A percentile compares a stretch with the other conserved stretches of the same genome.
These are phyloP conservation scores for Claviceps cyperi DNA, from an alignment of 2,329 filamentous ascomycete genomes.

Conservation along the genomic window DNA sequence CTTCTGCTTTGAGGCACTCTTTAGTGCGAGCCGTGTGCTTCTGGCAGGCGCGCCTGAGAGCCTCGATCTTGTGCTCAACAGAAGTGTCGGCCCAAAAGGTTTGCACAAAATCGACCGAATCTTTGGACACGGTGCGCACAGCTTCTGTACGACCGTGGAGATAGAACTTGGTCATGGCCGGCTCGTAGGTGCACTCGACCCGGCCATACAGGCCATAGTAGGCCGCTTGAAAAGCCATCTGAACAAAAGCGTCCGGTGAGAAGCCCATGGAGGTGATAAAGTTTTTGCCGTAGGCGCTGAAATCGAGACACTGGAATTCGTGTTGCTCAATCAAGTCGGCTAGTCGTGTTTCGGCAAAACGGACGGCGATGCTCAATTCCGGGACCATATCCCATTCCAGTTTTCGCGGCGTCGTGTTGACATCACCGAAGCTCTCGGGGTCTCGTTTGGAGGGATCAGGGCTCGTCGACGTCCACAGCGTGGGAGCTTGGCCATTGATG, in stretches of 20 bases:
- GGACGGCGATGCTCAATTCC: slow-evolving; percentile 76
- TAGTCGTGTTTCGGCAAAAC: slow-evolving; percentile 87
- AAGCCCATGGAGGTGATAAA: slow-evolving; percentile 97
- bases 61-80: slow-evolving; percentile 68
- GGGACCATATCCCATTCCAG: slow-evolving; percentile 96
- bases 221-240: slow-evolving; percentile 97
- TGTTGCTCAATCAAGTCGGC: slow-evolving; percentile 94
- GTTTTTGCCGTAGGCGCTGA: slow-evolving; percentile 81
- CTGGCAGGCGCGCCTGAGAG: slow-evolving; percentile 68
- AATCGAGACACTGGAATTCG: slow-evolving; percentile 87
- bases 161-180: slow-evolving; percentile 93
- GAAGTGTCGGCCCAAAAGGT: slow-evolving; percentile 92
- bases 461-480: slow-evolving; percentile 77
- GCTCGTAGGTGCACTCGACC: slow-evolving; percentile 91
- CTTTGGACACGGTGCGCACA: slow-evolving; percentile 69
- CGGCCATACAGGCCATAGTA: slow-evolving; percentile 95
- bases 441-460: slow-evolving; percentile 89
- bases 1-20: slow-evolving; percentile 78
- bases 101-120: slow-evolving; percentile 77
- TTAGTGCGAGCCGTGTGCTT: slow-evolving; percentile 69
- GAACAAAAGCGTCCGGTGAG: slow-evolving; percentile 91
- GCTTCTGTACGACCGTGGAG: slow-evolving; percentile 92
- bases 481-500: slow-evolving; percentile 88
- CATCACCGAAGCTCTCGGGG: slow-evolving; percentile 80
- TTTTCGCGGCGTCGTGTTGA: slow-evolving; percentile 87